Percentiles rank a stretch among this genome's conserved stretches.
phyloP scores from a whole-genome alignment of 1,284 basidiomycete species.

The Exsudoporus floridanus region DNA sequence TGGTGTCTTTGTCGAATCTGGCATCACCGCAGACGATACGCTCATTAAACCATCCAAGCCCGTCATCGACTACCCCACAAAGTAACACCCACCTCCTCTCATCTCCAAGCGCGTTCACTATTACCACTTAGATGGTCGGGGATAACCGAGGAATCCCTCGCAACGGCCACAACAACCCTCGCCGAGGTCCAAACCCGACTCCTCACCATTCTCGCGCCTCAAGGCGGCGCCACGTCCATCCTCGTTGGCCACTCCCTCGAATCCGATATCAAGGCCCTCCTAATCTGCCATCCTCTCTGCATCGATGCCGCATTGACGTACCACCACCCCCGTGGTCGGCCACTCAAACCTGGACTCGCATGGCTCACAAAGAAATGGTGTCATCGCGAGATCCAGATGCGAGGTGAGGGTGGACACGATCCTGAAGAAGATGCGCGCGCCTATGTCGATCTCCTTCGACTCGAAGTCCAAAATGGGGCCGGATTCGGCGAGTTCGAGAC shows the following conservation, averaged over 20 bases:
- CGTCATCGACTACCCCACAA: constrained; percentile 84
- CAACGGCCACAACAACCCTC: constrained; percentile 70
- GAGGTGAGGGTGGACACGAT: constrained; percentile 80
- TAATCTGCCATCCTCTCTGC: constrained; percentile 78
- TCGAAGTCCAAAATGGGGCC: constrained; percentile 76
- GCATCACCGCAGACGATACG: too few species aligned
- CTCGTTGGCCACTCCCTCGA: constrained; percentile 94
- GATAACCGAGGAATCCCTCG: constrained; percentile 75
- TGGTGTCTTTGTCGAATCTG: too few species aligned
- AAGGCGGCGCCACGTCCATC: constrained; percentile 66
- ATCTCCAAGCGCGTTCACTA: neutral
- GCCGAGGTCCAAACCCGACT: constrained; percentile 73
- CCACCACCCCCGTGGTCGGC: constrained; percentile 86
- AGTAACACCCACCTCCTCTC: constrained; percentile 41
- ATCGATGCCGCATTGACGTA: constrained; percentile 89
- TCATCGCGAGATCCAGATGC: constrained; percentile 78
- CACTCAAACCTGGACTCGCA: constrained; percentile 87
- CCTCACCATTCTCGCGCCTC: constrained; percentile 50
- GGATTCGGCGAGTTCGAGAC: constrained; percentile 84
- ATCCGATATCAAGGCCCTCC: constrained; percentile 83
- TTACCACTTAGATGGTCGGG: constrained; percentile 75
- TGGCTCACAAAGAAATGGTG: constrained; percentile 94
- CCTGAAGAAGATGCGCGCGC: constrained; percentile 90
- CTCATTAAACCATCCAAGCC: too few species aligned
- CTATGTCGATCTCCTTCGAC: constrained; percentile 77